Evolutionary conservation across 164 flowering plant genomes (phyloP).

Genomic region (Platanus orientalis): DNA sequence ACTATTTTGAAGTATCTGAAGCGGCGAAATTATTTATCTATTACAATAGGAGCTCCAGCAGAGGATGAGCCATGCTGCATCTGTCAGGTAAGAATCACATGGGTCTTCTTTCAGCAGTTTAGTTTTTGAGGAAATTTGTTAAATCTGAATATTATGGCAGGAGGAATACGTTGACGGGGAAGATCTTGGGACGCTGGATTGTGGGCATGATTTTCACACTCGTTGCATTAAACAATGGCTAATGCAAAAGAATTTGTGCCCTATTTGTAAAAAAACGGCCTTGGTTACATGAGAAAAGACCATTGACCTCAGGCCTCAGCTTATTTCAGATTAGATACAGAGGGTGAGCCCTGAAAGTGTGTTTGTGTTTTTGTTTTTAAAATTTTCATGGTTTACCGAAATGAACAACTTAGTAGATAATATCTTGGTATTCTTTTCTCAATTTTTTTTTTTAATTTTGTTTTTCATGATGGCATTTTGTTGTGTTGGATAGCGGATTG

Average conservation of each 20-base stretch:
- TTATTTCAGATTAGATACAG: constrained; percentile 1
- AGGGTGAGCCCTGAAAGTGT: not conserved
- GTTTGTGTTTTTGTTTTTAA: too few relatives aligned
- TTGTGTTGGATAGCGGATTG: not conserved
- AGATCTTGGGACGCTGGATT: constrained; percentile 62
- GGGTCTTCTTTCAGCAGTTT: not conserved
- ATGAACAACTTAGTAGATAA: not conserved
- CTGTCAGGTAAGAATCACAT: constrained; percentile 52
- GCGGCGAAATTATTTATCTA: constrained; percentile 28
- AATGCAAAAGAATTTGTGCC: constrained; percentile 71
- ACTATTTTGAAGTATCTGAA: constrained; percentile 37
- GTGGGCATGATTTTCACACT: constrained; percentile 77
- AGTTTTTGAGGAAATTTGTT: not conserved
- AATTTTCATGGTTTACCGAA: not conserved
- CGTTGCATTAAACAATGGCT: constrained; percentile 78
- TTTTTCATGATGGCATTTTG: constrained; percentile 8
- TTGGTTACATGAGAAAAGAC: constrained; percentile 30
- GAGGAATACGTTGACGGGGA: constrained; percentile 79
- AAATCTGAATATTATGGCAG: constrained; percentile 28
- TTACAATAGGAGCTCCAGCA: constrained; percentile 15
- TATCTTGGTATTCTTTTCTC: not conserved
- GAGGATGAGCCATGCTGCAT: constrained; percentile 76
- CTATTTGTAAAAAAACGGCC: constrained; percentile 79
- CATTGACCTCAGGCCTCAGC: not conserved
- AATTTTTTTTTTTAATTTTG: not conserved